Conservation (phyloP, 2,329 filamentous ascomycete species). For the Arthrobotrys conoides region DNA sequence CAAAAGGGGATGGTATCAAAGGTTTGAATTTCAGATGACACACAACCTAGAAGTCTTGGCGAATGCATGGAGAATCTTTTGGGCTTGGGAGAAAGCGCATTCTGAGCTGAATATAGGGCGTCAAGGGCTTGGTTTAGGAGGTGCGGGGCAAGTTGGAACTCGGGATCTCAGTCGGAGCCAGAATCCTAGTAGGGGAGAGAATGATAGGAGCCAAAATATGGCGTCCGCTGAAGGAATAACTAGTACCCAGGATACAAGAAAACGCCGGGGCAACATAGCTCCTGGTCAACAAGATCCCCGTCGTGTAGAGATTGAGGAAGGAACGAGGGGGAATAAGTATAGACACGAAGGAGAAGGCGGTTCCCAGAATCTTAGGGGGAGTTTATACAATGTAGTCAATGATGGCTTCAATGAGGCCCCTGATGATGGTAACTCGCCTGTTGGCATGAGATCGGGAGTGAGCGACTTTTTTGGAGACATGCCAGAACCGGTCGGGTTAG, state of each 20-base stretch:
- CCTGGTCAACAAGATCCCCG: background rate
- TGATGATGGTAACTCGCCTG: background rate
- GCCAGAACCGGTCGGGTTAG: too few relatives aligned
- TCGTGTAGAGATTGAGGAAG: constrained; percentile 11
- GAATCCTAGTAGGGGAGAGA: too few relatives aligned
- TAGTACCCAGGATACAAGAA: too few relatives aligned
- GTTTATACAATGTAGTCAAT: background rate
- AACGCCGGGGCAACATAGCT: too few relatives aligned
- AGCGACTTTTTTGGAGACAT: constrained; percentile 8
- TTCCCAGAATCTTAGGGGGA: background rate
- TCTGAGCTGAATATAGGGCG: background rate
- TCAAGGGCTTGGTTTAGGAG: too few relatives aligned
- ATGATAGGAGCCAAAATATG: background rate
- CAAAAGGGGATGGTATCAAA: constrained; percentile 26
- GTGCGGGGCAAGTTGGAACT: too few relatives aligned
- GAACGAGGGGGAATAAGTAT: background rate
- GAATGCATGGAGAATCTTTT: constrained; percentile 26
- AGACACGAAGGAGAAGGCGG: background rate
- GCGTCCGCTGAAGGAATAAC: background rate
- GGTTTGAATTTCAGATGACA: constrained; percentile 31
- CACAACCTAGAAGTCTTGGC: constrained; percentile 23
- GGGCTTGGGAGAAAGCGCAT: constrained; percentile 33
- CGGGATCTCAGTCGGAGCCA: too few relatives aligned
- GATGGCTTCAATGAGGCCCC: background rate
- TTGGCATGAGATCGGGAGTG: background rate